Conservation (phyloP, 768 basidiomycete genomes). For the Boletus bicolor region DNA sequence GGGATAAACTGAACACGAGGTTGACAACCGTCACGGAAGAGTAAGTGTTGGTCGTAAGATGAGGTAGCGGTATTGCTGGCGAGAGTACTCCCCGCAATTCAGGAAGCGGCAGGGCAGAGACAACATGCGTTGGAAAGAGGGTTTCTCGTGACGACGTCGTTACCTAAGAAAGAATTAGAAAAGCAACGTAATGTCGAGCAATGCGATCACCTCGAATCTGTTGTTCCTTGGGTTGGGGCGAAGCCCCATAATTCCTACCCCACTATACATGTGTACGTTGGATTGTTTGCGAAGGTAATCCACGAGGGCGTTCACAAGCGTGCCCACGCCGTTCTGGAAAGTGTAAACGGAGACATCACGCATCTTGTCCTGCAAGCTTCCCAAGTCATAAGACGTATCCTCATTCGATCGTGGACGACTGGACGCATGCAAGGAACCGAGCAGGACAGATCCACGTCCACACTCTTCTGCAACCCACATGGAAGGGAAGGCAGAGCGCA, state of each 20-base stretch:
- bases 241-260: conserved; percentile 39
- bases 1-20: conserved; percentile 65
- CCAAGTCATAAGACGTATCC: conserved; percentile 44
- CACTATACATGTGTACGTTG: conserved; percentile 58
- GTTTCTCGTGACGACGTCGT: conserved; percentile 32
- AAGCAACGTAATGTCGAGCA: not conserved
- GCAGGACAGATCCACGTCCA: conserved; percentile 67
- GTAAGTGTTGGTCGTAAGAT: conserved; percentile 64
- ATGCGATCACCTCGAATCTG: conserved; percentile 44
- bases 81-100: conserved; percentile 43
- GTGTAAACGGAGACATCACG: conserved; percentile 73
- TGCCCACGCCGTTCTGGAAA: conserved; percentile 71
- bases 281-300: conserved; percentile 39
- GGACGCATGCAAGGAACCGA: conserved; percentile 45
- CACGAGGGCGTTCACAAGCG: conserved; percentile 58
- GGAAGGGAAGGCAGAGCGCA: conserved; percentile 73
- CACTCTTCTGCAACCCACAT: conserved; percentile 68
- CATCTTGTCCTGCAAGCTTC: conserved; percentile 47
- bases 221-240: conserved; percentile 30
- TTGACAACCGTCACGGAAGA: conserved; percentile 88
- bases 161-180: conserved; percentile 27
- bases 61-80: conserved; percentile 46
- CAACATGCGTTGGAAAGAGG: conserved; percentile 56
- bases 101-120: conserved; percentile 76
- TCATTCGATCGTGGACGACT: conserved; percentile 3